Evolutionary conservation across 78 protist genomes (phyloP), one percentile per base, ranked within the genome.

Genomic region (Cavenderia fasciculata): DNA sequence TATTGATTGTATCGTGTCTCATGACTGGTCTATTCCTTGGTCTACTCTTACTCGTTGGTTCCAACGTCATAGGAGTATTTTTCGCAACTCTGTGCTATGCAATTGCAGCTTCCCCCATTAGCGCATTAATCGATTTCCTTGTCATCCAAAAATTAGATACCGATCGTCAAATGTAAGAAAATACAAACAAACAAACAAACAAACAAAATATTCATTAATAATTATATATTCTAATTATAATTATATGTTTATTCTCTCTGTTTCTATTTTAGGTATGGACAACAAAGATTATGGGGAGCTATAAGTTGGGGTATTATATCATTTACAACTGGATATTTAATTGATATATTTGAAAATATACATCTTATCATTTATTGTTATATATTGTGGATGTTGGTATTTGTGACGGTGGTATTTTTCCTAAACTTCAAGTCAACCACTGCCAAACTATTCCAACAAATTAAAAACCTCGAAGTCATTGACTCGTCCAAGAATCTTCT

Each of bases 211-310:
- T n/a, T n/a, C n/a, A n/a, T n/a, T n/a, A n/a, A n/a, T n/a, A n/a
- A n/a, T n/a, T n/a, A n/a, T n/a, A n/a, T n/a, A n/a, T n/a, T n/a
- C n/a, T n/a, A n/a, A n/a, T n/a, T n/a, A n/a, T n/a, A n/a, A n/a
- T 46, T 46, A 14, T 8, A 12, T 14, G 23, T 46, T 14, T 8
- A 46, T 12, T 46, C 12, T 46, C 12, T 46, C 12, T 46, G 52
- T 12, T 46, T 14, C 8, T 12, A 46, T 46, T 46, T 46, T 8
- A 8, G 8, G 10, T 65, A 65, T 65, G 73, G 73, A 18, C n/a
- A 38, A 23, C 73, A 65, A 23, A 65, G 73, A 65, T 65, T 65
- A 38, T 65, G 34, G 34, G 73, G 73, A 0, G 73, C 73, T 40
- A 65, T 65, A 16, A 38, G 52, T n/a, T 65, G 31, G n/a, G 52